phyloP scores from a whole-genome alignment of 305 asterid species.

The Withania somnifera region DNA sequence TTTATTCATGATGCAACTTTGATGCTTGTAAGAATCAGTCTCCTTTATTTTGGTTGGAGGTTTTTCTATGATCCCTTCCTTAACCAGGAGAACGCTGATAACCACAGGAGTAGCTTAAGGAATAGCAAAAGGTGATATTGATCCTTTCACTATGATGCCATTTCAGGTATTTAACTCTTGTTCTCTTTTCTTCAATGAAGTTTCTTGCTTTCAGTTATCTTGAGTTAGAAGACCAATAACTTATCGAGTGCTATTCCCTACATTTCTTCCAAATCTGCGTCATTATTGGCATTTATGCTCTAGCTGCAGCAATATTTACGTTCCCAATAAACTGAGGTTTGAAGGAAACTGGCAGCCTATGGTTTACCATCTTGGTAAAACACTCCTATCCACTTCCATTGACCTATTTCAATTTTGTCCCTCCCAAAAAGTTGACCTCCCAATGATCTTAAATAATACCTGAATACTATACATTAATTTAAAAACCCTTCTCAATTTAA shows the following conservation, averaged over 20 bases:
- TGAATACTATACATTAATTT: not conserved
- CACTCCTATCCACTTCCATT: not conserved
- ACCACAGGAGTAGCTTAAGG: constrained; percentile 71
- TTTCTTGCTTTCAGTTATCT: not conserved
- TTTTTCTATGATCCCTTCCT: constrained; percentile 24
- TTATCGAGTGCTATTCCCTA: not conserved
- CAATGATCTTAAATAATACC: not conserved
- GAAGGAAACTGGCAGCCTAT: not conserved
- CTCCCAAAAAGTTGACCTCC: not conserved
- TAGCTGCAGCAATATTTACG: not conserved
- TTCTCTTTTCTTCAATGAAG: not conserved
- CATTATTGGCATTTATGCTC: not conserved
- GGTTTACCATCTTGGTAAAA: not conserved
- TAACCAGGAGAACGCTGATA: constrained; percentile 52
- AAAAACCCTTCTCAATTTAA: not conserved
- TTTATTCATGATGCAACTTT: not conserved
- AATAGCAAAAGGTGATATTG: constrained; percentile 75
- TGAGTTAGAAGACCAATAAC: not conserved
- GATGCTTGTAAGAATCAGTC: not conserved
- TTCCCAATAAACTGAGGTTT: not conserved
- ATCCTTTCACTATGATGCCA: constrained; percentile 70
- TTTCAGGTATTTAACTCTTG: constrained; percentile 45
- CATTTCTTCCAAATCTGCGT: not conserved
- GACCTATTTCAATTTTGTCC: not conserved
- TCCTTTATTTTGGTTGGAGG: not conserved